A percentile compares a stretch with the other conserved stretches of the same genome.
Conservation (phyloP, 371 early-diverging fungal genomes). For the Nematocida ausubeli region DNA sequence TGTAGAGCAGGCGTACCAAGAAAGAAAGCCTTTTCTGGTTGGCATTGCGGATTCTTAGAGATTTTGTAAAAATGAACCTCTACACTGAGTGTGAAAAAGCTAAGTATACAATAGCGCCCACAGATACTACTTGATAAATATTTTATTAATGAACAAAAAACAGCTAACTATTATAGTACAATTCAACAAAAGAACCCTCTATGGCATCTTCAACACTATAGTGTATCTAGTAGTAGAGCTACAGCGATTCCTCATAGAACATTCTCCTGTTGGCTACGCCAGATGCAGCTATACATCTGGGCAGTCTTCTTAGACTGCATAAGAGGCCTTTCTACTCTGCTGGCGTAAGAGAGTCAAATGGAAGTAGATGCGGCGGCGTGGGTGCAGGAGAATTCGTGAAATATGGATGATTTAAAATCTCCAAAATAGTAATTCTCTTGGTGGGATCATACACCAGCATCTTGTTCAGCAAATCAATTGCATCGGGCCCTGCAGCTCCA, state of each 20-base stretch:
- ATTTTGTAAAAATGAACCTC: no score
- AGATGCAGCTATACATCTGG: no score
- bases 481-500: constrained; percentile 82
- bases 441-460: constrained; percentile 84
- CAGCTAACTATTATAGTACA: not conserved
- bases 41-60: no score
- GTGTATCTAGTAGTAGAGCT: no score
- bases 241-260: no score
- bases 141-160: not conserved
- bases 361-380: constrained; percentile 74
- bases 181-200: not conserved
- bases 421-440: constrained; percentile 77
- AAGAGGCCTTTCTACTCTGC: not conserved
- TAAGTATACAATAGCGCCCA: no score
- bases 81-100: no score
- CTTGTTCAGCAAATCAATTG: constrained; percentile 79
- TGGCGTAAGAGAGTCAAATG: constrained; percentile 20
- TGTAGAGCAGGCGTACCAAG: no score
- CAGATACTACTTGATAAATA: not conserved
- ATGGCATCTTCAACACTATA: no score
- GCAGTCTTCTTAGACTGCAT: not conserved
- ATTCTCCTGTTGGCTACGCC: no score
- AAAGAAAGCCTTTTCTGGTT: no score
- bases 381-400: constrained; percentile 80
- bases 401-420: constrained; percentile 80